Evolutionary conservation across 345 rosid genomes (phyloP).

Genomic region (Theobroma cacao): DNA sequence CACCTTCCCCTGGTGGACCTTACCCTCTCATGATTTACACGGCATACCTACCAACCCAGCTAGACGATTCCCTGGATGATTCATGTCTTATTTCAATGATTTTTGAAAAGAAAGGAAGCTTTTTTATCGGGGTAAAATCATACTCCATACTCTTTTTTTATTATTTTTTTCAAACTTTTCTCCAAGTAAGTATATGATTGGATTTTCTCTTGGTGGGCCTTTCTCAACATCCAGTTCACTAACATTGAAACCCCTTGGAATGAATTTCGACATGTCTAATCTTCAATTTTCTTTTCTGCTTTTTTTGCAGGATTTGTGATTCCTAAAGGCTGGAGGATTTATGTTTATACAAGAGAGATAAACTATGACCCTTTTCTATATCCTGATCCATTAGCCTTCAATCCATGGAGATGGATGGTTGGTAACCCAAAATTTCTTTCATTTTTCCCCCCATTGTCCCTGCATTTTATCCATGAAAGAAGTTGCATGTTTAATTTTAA

Average conservation of each 20-base stretch:
- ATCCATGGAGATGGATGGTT: slow-evolving; percentile 84
- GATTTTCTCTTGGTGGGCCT: background rate
- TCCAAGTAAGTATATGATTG: background rate
- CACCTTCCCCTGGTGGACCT: slow-evolving; percentile 50
- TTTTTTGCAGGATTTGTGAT: slow-evolving; percentile 56
- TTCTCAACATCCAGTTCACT: too few relatives aligned
- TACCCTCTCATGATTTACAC: slow-evolving; percentile 48
- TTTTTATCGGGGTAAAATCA: background rate
- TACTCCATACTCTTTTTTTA: background rate
- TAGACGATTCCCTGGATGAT: slow-evolving; percentile 45
- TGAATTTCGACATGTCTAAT: background rate
- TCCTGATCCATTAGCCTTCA: slow-evolving; percentile 71
- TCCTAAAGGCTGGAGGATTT: slow-evolving; percentile 96
- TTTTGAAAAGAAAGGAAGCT: slow-evolving; percentile 27
- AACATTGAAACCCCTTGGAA: background rate
- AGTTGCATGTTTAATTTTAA: background rate
- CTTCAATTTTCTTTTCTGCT: background rate
- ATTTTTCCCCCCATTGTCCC: background rate
- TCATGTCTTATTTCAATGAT: slow-evolving; percentile 33
- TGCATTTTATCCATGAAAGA: background rate
- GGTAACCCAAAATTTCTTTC: background rate
- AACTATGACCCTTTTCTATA: slow-evolving; percentile 64
- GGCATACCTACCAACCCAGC: slow-evolving; percentile 64
- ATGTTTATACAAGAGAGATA: slow-evolving; percentile 80
- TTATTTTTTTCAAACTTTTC: background rate